Conservation (phyloP, 78 protist genomes). For the Dictyostelium intermedium region DNA sequence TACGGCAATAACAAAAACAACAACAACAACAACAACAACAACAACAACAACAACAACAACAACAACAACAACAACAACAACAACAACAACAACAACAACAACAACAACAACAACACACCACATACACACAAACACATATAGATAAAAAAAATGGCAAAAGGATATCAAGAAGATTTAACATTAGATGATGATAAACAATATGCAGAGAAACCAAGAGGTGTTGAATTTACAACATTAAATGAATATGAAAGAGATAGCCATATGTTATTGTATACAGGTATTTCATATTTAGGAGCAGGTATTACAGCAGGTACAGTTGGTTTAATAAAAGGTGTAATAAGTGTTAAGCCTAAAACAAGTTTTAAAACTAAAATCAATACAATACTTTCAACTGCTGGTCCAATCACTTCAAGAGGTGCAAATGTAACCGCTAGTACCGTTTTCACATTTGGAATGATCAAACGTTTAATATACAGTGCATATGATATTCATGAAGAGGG, state of each 20-base stretch:
- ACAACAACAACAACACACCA: no score
- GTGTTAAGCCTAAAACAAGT: neutral
- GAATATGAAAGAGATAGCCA: neutral
- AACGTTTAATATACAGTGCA: neutral
- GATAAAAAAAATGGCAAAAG: neutral
- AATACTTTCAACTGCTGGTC: neutral
- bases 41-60: no score
- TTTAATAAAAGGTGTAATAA: neutral
- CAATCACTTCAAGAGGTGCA: neutral
- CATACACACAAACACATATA: no score
- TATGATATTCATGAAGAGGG: conserved; percentile 7
- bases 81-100: no score
- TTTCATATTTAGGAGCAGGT: conserved; percentile 16
- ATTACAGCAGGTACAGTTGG: neutral
- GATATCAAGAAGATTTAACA: neutral
- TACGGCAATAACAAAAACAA: no score
- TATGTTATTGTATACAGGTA: neutral
- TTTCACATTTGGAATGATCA: neutral
- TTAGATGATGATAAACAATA: neutral
- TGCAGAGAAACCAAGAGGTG: neutral
- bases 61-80: no score
- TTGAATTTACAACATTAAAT: neutral
- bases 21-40: no score
- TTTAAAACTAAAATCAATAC: neutral
- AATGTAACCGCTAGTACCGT: neutral